Percentiles rank a stretch among this genome's conserved stretches.
phyloP scores from a whole-genome alignment of 2,329 filamentous ascomycete species.

The Aureobasidium sp. region DNA sequence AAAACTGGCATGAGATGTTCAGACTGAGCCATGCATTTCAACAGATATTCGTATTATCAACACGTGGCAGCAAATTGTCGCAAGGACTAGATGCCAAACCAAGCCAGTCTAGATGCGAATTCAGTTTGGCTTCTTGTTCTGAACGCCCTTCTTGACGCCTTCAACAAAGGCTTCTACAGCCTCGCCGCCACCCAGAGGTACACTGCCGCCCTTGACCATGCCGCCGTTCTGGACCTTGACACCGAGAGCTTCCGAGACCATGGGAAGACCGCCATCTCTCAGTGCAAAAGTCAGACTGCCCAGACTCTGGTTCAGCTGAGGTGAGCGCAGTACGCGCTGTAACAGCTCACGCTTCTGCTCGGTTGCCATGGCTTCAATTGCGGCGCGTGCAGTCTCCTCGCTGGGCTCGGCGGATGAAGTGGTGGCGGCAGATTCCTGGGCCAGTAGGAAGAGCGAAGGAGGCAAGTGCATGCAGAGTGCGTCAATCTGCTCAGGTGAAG shows the following conservation, averaged over 20 bases:
- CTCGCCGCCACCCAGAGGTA: conserved; percentile 81
- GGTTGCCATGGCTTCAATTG: conserved; percentile 64
- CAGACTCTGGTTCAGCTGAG: conserved; percentile 84
- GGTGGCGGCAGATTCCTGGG: conserved; percentile 52
- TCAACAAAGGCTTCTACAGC: conserved; percentile 88
- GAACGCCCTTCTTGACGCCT: conserved; percentile 73
- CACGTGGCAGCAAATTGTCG: not conserved
- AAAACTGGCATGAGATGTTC: not conserved
- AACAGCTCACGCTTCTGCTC: conserved; percentile 75
- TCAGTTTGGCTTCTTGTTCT: conserved; percentile 42
- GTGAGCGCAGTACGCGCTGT: conserved; percentile 74
- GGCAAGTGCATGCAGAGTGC: conserved; percentile 72
- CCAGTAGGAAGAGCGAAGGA: conserved; percentile 67
- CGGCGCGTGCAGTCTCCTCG: conserved; percentile 59
- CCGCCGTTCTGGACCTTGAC: conserved; percentile 81
- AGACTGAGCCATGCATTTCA: not conserved
- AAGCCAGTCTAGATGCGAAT: not conserved
- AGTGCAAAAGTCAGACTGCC: conserved; percentile 80
- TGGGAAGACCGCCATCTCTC: conserved; percentile 82
- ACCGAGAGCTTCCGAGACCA: conserved; percentile 76
- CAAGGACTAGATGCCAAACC: not conserved
- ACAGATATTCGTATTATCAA: not conserved
- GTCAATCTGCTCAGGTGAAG: conserved; percentile 60
- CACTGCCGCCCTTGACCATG: conserved; percentile 65
- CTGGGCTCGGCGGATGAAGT: conserved; percentile 56